Evolutionary conservation across 108 stramenopile species (phyloP), one percentile per base, ranked within the genome.

Genomic region (Cyclostephanos invisitatus): DNA sequence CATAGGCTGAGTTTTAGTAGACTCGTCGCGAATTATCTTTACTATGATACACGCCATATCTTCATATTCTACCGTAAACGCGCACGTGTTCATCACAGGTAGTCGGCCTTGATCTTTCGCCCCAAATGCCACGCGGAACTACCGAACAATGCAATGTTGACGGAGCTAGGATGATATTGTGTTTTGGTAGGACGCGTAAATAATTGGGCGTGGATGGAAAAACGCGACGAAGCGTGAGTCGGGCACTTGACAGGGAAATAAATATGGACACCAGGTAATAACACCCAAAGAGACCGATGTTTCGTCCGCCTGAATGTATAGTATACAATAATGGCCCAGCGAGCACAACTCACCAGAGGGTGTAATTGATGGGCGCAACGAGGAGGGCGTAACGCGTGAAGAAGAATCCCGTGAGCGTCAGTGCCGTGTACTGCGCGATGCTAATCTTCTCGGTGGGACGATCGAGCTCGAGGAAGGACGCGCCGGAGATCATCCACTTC

Each of bases 401-500:
- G 87, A 95, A 91, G 48, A 90, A 85, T 66, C 94, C 91, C 7
- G 94, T 92, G 48, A 87, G 51, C 12, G 91, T 95, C 66, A 95
- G 64, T 5, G 94, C 91, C 21, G 90, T 76, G 63, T 92, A 93
- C 70, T 95, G 94, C 22, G 94, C 85, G 53, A 95, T 66, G 21
- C 76, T 78, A 54, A 95, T 92, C 74, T 91, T 91, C 32, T 95
- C 94, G 10, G 91, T 92, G 5, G 91, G 91, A n/a, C 91, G 81
- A 71, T 95, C 58, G 67, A 92, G 77, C 10, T 95, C 91, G 67
- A 92, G 28, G 64, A 95, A 91, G 65, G 73, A 77, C 15, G 94
- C 90, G 28, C 94, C 94, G 37, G 80, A 83, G 84, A 95, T 92
- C 64, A 91, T 69, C 89, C 91, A 92, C 61, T 95, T 95, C 51